phyloP scores from a whole-genome alignment of 768 basidiomycete genomes.

The Amanita rimosa region DNA sequence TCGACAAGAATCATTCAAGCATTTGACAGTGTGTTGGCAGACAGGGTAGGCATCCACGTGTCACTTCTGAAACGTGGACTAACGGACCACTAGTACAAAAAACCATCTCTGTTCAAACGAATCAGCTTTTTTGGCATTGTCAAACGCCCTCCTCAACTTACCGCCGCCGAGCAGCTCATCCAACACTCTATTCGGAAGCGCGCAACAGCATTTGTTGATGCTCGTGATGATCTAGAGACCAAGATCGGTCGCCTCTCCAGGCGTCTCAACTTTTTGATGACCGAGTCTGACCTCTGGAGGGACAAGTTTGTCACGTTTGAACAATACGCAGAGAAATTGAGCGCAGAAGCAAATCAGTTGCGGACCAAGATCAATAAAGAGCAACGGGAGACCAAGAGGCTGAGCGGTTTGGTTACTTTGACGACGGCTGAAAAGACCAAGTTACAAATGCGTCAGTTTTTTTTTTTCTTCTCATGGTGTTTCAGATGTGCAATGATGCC shows the following conservation, averaged over 20 bases:
- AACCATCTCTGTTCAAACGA: conserved; percentile 78
- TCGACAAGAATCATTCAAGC: conserved; percentile 85
- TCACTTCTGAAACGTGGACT: neutral
- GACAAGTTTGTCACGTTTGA: conserved; percentile 94
- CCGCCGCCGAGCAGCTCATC: conserved; percentile 73
- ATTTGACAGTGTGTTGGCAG: conserved; percentile 78
- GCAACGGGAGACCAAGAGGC: conserved; percentile 76
- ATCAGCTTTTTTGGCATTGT: conserved; percentile 67
- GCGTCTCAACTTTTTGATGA: conserved; percentile 86
- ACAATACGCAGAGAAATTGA: conserved; percentile 86
- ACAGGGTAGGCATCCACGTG: conserved; percentile 43
- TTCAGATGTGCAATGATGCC: conserved; percentile 2
- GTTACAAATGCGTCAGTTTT: conserved; percentile 61
- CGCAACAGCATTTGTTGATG: conserved; percentile 90
- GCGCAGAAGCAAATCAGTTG: conserved; percentile 76
- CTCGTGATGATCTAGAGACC: conserved; percentile 86
- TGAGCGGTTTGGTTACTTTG: conserved; percentile 69
- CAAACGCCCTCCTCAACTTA: conserved; percentile 62
- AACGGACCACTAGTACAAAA: conserved; percentile 56
- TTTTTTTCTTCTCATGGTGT: neutral
- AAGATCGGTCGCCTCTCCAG: conserved; percentile 84
- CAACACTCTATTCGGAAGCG: conserved; percentile 86
- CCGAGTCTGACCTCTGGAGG: conserved; percentile 82
- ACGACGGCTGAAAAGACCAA: conserved; percentile 72
- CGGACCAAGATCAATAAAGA: conserved; percentile 85